Percentiles rank a stretch among this genome's conserved stretches.
Evolutionary conservation across 352 stramenopile genomes (phyloP).

Genomic region (Phytophthora litchii): DNA sequence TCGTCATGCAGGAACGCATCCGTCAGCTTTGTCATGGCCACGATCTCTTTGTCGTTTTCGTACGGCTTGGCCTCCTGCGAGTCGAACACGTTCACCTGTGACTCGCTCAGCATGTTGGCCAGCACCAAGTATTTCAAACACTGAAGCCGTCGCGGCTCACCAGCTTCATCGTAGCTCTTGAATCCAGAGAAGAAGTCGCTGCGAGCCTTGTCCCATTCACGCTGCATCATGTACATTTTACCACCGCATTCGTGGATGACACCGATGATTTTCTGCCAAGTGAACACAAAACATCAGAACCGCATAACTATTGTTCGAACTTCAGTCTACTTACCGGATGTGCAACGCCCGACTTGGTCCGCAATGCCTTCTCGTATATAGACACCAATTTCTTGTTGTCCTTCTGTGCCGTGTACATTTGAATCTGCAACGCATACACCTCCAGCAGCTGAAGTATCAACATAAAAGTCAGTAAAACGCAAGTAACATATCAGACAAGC

Average conservation of each 20-base stretch:
- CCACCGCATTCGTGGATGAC: constrained; percentile 95
- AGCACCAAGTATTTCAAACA: constrained; percentile 96
- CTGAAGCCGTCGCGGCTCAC: constrained; percentile 89
- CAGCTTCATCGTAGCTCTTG: constrained; percentile 97
- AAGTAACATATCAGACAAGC: background rate
- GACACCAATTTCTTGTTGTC: constrained; percentile 94
- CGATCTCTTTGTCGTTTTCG: constrained; percentile 95
- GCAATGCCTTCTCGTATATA: constrained; percentile 91
- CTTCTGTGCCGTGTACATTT: constrained; percentile 93
- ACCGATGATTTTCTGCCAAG: constrained; percentile 89
- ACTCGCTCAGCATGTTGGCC: constrained; percentile 95
- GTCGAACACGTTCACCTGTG: constrained; percentile 96
- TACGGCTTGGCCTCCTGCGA: constrained; percentile 93
- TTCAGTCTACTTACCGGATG: constrained; percentile 63
- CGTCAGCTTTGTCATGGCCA: constrained; percentile 95
- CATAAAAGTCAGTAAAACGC: constrained; percentile 27
- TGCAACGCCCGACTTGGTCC: constrained; percentile 90
- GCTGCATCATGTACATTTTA: constrained; percentile 97
- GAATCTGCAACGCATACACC: constrained; percentile 93
- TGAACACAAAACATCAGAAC: constrained; percentile 4
- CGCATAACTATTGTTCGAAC: background rate
- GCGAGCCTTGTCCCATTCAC: constrained; percentile 92
- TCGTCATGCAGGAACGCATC: constrained; percentile 95
- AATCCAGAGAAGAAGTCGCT: constrained; percentile 96
- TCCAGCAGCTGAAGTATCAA: constrained; percentile 81